Conservation (phyloP, 2,329 filamentous ascomycete genomes). For the Endoconidiophora polonica region DNA sequence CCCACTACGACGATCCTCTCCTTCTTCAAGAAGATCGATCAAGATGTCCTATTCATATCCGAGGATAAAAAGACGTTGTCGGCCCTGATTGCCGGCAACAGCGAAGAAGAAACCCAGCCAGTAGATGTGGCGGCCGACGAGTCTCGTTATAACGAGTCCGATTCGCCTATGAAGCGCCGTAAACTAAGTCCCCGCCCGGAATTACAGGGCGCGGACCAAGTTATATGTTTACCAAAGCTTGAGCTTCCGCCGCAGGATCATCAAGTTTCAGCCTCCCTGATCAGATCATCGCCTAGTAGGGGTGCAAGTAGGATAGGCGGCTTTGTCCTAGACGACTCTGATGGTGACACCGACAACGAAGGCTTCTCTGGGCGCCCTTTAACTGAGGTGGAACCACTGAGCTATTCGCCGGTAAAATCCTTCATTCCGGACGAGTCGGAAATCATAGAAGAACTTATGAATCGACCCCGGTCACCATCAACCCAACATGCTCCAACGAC, state of each 20-base stretch:
- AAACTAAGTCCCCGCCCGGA: conserved; percentile 21
- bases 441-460: conserved; percentile 9
- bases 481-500: neutral
- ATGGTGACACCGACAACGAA: conserved; percentile 30
- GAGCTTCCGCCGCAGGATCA: neutral
- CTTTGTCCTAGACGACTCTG: conserved; percentile 59
- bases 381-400: conserved; percentile 15
- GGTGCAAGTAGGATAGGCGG: conserved; percentile 11
- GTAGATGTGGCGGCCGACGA: conserved; percentile 1
- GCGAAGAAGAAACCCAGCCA: conserved; percentile 17
- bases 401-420: conserved; percentile 15
- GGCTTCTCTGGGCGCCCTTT: neutral
- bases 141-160: conserved; percentile 14
- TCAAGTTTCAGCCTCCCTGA: conserved; percentile 31
- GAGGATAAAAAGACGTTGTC: conserved; percentile 16
- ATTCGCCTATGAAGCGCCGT: conserved; percentile 24
- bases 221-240: neutral
- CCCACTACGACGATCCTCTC: conserved; percentile 52
- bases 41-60: conserved; percentile 13
- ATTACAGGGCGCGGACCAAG: conserved; percentile 5
- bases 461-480: neutral
- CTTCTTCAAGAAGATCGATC: conserved; percentile 56
- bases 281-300: conserved; percentile 14
- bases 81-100: conserved; percentile 20
- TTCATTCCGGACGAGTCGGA: conserved; percentile 19